Base-by-base conservation (phyloP, 257 asterid species). In the Scutellaria minor region DNA sequence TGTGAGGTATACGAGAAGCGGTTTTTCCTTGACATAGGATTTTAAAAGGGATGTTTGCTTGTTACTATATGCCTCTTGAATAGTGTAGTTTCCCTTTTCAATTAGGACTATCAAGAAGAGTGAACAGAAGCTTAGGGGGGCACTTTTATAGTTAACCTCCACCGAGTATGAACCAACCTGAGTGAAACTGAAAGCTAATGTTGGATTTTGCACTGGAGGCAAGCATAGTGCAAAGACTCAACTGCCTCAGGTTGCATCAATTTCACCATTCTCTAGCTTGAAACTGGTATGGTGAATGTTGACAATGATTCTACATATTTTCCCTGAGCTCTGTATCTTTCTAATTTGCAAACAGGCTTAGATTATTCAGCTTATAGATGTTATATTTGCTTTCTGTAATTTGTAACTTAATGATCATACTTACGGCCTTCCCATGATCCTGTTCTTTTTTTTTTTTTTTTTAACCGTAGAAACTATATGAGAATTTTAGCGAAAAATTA, bases 81-180 rank as follows among this genome's bases (percentile, higher is more conserved):
- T n/a, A 59, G 63, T 64, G 6, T 62, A 31, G 41, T 48, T 71
- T 48, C 47, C 41, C 39, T 66, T 27, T 9, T 20, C 35, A 6
- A 57, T 47, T 57, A 18, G 24, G 53, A 48, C 48, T 39, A 57
- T 66, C 45, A 46, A 9, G 65, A 68, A 7, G 59, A 71, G 63
- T 22, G 37, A 66, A 24, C 64, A 13, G 45, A 62, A 48, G 20
- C 46, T 44, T 11, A 50, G 22, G 40, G 39, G 55, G 55, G 53
- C 48, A 41, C 31, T 13, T 66, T 76, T 31, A 51, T 37, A 53
- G 59, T 56, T 62, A 24, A 68, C 57, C 56, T 35, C 5, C 20
- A n/a, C 9, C 27, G n/a, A 35, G 10, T 31, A 56, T 15, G 18
- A 63, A 54, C 63, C 18, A 18, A 45, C 37, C 66, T 24, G 18